These are phyloP conservation scores for Avena insularis DNA, from an alignment of 176 grass and related monocot species.

Conservation along the genomic window DNA sequence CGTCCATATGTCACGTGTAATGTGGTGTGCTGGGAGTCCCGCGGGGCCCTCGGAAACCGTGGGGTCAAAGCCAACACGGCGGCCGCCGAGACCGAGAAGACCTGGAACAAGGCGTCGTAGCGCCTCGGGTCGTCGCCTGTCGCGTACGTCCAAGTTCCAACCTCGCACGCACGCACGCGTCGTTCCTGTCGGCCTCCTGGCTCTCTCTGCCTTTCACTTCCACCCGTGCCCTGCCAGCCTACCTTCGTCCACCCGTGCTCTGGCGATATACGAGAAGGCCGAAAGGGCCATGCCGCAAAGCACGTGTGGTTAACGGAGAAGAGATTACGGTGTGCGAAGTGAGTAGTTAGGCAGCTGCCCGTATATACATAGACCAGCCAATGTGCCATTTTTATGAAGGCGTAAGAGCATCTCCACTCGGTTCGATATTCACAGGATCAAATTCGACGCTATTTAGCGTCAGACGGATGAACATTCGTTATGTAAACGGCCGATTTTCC, in stretches of 20 bases:
- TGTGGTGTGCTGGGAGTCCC: not conserved
- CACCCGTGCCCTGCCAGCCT: not conserved
- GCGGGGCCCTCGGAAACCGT: slow-evolving; percentile 27
- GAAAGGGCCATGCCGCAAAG: no score
- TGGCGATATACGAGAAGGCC: no score
- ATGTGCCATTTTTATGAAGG: no score
- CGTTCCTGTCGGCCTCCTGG: not conserved
- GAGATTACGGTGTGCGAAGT: no score
- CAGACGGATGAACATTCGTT: no score
- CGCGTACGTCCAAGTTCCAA: slow-evolving; percentile 41
- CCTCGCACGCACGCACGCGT: slow-evolving; percentile 38
- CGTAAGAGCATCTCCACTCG: no score
- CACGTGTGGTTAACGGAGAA: no score
- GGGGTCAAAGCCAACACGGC: slow-evolving; percentile 49
- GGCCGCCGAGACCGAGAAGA: slow-evolving; percentile 43
- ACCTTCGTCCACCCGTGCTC: not conserved
- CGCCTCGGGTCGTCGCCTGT: slow-evolving; percentile 22
- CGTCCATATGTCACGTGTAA: not conserved
- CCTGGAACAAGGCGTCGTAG: slow-evolving; percentile 44
- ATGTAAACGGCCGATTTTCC: no score
- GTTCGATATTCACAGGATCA: no score
- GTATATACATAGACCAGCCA: no score
- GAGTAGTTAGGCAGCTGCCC: no score
- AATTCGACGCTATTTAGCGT: no score
- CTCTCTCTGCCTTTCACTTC: not conserved